Evolutionary conservation across 495 filamentous ascomycete genomes (phyloP).

Genomic region (Paragyromitra xinjiangensis): DNA sequence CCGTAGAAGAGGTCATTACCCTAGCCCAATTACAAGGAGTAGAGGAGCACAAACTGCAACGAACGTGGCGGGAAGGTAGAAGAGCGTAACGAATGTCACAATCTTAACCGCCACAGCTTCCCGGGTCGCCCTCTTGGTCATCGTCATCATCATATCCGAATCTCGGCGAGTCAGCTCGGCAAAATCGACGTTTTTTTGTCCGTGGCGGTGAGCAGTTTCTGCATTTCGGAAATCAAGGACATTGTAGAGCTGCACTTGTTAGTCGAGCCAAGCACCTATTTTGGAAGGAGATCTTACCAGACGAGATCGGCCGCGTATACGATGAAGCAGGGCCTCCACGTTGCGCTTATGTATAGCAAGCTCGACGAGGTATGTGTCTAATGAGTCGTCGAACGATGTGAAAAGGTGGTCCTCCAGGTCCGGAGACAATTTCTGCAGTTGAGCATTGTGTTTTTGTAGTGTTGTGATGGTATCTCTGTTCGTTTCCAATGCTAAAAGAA

Average conservation of each 20-base stretch:
- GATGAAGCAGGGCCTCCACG: slow-evolving; percentile 40
- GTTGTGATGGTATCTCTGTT: slow-evolving; percentile 43
- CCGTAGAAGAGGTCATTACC: slow-evolving; percentile 40
- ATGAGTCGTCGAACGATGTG: slow-evolving; percentile 37
- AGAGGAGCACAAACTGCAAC: slow-evolving; percentile 54
- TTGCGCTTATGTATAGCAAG: slow-evolving; percentile 47
- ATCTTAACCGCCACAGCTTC: slow-evolving; percentile 49
- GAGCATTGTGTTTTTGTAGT: slow-evolving; percentile 39
- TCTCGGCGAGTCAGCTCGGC: slow-evolving; percentile 30
- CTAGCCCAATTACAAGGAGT: slow-evolving; percentile 32
- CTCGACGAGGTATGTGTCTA: slow-evolving; percentile 35
- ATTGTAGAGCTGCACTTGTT: slow-evolving; percentile 46
- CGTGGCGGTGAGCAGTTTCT: slow-evolving; percentile 31
- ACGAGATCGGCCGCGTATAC: slow-evolving; percentile 40
- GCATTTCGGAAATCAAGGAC: slow-evolving; percentile 48
- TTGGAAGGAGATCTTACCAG: slow-evolving; percentile 17
- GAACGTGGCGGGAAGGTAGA: slow-evolving; percentile 52
- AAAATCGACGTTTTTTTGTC: slow-evolving; percentile 28
- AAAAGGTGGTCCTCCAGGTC: slow-evolving; percentile 40
- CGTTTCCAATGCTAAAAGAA: slow-evolving; percentile 35
- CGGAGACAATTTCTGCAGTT: slow-evolving; percentile 26
- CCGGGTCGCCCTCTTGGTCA: slow-evolving; percentile 44
- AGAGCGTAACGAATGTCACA: slow-evolving; percentile 46
- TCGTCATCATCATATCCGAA: slow-evolving; percentile 46
- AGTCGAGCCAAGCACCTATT: slow-evolving; percentile 5